Evolutionary conservation across 441 rosid genomes (phyloP).

Genomic region (Macaranga tanarius): DNA sequence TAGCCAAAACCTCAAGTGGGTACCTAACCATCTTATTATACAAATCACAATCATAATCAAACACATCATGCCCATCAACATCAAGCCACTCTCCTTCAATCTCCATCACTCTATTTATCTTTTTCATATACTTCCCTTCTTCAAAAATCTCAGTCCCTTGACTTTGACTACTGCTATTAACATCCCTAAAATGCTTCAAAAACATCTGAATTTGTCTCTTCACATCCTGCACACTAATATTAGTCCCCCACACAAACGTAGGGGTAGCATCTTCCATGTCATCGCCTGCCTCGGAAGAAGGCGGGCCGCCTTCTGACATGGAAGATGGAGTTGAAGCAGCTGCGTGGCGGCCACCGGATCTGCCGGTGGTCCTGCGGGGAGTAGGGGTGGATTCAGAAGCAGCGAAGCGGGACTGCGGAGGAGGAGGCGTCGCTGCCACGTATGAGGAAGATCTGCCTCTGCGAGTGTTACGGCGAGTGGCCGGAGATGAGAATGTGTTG

Average conservation of each 20-base stretch:
- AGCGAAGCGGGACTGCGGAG: slow-evolving; percentile 52
- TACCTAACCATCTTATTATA: slow-evolving; percentile 85
- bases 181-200: slow-evolving; percentile 73
- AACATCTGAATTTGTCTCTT: slow-evolving; percentile 86
- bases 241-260: slow-evolving; percentile 94
- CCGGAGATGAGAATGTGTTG: slow-evolving; percentile 39
- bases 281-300: slow-evolving; percentile 70
- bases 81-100: slow-evolving; percentile 89
- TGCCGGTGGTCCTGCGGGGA: slow-evolving; percentile 28
- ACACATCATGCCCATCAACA: slow-evolving; percentile 83
- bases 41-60: slow-evolving; percentile 77
- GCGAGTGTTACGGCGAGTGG: slow-evolving; percentile 9
- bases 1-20: slow-evolving; percentile 90
- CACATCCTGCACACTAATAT: slow-evolving; percentile 88
- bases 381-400: slow-evolving; percentile 29
- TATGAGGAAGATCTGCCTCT: slow-evolving; percentile 39
- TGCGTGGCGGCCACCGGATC: slow-evolving; percentile 36
- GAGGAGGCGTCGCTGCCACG: slow-evolving; percentile 43
- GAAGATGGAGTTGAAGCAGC: slow-evolving; percentile 40
- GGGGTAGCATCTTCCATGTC: slow-evolving; percentile 65
- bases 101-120: slow-evolving; percentile 67
- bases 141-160: slow-evolving; percentile 44
- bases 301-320: slow-evolving; percentile 29
- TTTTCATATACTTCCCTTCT: slow-evolving; percentile 87
- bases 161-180: slow-evolving; percentile 35